A percentile compares a stretch with the other conserved stretches of the same genome.
Evolutionary conservation across 2,329 filamentous ascomycete species (phyloP).

Genomic region (Incumbomyces delicatus): DNA sequence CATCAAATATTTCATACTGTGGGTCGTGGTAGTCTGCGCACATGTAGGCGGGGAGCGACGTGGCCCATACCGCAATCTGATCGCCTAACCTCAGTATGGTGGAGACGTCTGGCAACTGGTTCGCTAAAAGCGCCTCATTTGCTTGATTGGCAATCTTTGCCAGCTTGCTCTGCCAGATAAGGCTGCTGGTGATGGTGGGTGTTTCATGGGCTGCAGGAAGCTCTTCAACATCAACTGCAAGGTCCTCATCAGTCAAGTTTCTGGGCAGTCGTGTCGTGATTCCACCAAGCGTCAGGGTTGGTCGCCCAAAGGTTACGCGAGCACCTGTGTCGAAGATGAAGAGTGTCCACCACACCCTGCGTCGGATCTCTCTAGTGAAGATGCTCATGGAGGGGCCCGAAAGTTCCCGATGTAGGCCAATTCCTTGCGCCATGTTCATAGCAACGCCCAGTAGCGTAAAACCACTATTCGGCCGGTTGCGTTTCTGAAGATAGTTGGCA

Average conservation of each 20-base stretch:
- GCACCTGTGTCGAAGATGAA: slow-evolving; percentile 21
- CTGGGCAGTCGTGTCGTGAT: slow-evolving; percentile 3
- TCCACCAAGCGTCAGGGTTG: background rate
- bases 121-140: slow-evolving; percentile 2
- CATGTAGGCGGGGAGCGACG: slow-evolving; percentile 3
- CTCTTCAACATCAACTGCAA: slow-evolving; percentile 6
- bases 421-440: slow-evolving; percentile 36
- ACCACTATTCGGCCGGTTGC: slow-evolving; percentile 42
- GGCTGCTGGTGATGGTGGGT: slow-evolving; percentile 4
- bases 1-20: slow-evolving; percentile 12
- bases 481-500: slow-evolving; percentile 44
- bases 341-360: slow-evolving; percentile 34
- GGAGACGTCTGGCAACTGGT: background rate
- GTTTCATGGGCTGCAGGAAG: background rate
- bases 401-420: slow-evolving; percentile 34
- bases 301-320: slow-evolving; percentile 9
- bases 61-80: slow-evolving; percentile 1
- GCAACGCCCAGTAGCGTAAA: slow-evolving; percentile 32
- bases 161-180: slow-evolving; percentile 7
- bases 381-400: background rate
- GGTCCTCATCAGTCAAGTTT: slow-evolving; percentile 5
- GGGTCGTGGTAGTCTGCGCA: slow-evolving; percentile 6
- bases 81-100: slow-evolving; percentile 10
- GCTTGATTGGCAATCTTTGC: slow-evolving; percentile 4
- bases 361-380: slow-evolving; percentile 22